phyloP scores from a whole-genome alignment of 257 asterid genomes.

The Fraxinus quadrangulata region DNA sequence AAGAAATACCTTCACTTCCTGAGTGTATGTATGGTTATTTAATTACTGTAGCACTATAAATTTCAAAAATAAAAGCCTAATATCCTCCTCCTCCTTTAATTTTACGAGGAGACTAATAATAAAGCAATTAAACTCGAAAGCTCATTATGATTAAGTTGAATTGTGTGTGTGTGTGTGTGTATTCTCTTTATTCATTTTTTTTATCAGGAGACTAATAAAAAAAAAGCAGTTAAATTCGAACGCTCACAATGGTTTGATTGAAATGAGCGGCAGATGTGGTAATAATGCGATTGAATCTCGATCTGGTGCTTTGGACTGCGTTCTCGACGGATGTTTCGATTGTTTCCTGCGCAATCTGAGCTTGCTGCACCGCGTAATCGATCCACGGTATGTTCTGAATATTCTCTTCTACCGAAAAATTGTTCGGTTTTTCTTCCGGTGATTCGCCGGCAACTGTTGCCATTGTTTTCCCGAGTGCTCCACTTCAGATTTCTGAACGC shows the following conservation, averaged over 20 bases:
- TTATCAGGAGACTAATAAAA: background rate
- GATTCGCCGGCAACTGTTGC: constrained; percentile 48
- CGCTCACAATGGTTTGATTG: constrained; percentile 66
- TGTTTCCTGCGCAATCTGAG: constrained; percentile 58
- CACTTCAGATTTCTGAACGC: background rate
- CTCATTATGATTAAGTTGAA: constrained; percentile 67
- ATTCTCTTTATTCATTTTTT: background rate
- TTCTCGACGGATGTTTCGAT: constrained; percentile 51
- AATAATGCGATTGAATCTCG: constrained; percentile 69
- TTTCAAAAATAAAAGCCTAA: background rate
- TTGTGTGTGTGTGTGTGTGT: constrained; percentile 34
- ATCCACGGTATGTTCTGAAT: constrained; percentile 49
- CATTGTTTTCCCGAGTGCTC: constrained; percentile 27
- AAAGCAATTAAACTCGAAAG: constrained; percentile 17
- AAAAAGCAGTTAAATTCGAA: constrained; percentile 18
- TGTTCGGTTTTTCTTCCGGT: constrained; percentile 38
- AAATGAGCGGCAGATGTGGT: constrained; percentile 86
- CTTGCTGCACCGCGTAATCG: constrained; percentile 75
- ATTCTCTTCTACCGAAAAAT: constrained; percentile 17
- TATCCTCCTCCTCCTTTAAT: background rate
- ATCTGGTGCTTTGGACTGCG: constrained; percentile 62
- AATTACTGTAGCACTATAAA: background rate
- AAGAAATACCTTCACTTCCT: background rate
- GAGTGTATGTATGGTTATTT: background rate
- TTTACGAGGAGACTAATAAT: background rate